phyloP scores from a whole-genome alignment of 495 filamentous ascomycete genomes.

The Talaromyces adpressus region DNA sequence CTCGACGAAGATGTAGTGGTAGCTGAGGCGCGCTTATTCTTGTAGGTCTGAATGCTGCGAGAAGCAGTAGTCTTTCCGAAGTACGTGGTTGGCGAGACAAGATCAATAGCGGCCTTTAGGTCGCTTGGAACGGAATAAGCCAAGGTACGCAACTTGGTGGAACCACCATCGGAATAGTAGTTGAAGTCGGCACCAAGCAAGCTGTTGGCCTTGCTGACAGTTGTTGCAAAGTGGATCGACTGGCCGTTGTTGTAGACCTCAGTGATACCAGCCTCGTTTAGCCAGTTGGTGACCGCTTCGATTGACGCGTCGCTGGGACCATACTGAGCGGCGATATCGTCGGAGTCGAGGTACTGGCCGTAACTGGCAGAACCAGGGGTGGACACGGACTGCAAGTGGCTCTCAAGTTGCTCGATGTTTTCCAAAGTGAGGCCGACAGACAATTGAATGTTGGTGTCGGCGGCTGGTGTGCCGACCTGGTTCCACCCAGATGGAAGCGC shows the following conservation, averaged over 20 bases:
- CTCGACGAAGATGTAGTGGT: constrained; percentile 10
- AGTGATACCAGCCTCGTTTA: constrained; percentile 42
- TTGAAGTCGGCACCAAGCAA: constrained; percentile 42
- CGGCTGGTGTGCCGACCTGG: constrained; percentile 18
- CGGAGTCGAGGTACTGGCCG: constrained; percentile 47
- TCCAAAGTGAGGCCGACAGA: constrained; percentile 37
- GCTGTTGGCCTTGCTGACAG: constrained; percentile 39
- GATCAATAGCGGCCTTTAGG: constrained; percentile 42
- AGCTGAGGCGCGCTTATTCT: constrained; percentile 12
- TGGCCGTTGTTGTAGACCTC: constrained; percentile 32
- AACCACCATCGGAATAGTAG: constrained; percentile 25
- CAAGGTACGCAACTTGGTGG: constrained; percentile 46
- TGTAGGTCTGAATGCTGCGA: constrained; percentile 9
- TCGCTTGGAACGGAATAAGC: constrained; percentile 56
- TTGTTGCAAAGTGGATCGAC: constrained; percentile 42
- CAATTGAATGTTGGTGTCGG: constrained; percentile 24
- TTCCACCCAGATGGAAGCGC: constrained; percentile 42
- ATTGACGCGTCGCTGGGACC: constrained; percentile 32
- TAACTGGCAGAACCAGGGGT: constrained; percentile 48
- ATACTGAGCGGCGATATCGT: constrained; percentile 45
- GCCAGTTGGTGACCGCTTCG: constrained; percentile 39
- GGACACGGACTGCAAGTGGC: constrained; percentile 45
- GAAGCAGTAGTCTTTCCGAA: constrained; percentile 40
- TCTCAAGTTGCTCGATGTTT: constrained; percentile 47
- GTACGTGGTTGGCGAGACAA: constrained; percentile 53